Evolutionary conservation across 192 early-diverging fungal genomes (phyloP), one percentile per base, ranked within the genome.

Genomic region (Linnemannia hyalina): DNA sequence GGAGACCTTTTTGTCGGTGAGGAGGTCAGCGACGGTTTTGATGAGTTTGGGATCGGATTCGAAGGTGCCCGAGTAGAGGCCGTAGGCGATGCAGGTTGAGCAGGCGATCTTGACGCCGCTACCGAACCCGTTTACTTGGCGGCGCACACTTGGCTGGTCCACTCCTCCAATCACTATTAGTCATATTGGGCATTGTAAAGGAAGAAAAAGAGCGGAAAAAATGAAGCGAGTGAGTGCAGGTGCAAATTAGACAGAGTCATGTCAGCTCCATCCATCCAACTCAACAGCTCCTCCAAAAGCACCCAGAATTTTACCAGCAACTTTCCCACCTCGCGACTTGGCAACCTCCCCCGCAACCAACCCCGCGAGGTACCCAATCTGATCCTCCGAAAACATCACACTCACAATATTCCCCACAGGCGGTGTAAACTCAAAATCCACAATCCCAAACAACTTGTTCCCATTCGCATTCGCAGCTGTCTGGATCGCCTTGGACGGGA

Each of bases 51-150:
- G 18, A 32, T 88, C 75, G 7, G 73, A 42, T 22, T 88, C 82
- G 65, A 88, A 88, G 11, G 74, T 83, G 23, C 79, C 82, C n/a
- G 88, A 29, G 44, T 88, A 88, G 42, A 80, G 35, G 22, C 88
- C 81, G 46, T 83, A 83, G 35, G 88, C 74, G 20, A 70, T 75
- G 36, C 88, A 88, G n/a, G 77, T 83, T 8, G 60, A 42, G 49
- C 88, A 88, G 0, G 88, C 20, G 20, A 80, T 38, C 65, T 82
- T 79, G 74, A 88, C 88, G 13, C 88, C 88, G 40, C 68, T 85
- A 22, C 82, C 88, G 32, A 88, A 88, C 32, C 88, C 88, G 46
- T 88, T 88, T 9, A 88, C 82, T 32, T 88, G 81, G 0, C 88
- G 78, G 22, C 82, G 82, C 0, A 83, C 76, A 57, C 82, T 83